Base-by-base conservation (phyloP, 2,329 filamentous ascomycete genomes). In the Amesomyces nigricolor region DNA sequence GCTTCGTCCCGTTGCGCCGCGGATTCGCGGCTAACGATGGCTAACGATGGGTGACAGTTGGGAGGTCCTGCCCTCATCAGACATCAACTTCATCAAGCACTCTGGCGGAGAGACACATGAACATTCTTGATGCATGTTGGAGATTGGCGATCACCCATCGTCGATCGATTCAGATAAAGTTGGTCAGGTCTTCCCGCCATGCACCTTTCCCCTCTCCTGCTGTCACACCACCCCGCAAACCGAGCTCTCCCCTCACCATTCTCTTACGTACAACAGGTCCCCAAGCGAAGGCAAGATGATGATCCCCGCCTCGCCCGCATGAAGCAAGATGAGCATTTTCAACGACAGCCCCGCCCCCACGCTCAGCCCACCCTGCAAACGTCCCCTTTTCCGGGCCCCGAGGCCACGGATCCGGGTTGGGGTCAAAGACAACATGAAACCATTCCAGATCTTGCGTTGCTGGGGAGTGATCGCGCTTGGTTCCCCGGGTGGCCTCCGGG, bases 321-420 rank as follows among this genome's bases (percentile, higher is more conserved):
- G 32, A 35, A 35, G 32, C 32, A 13, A 35, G 32, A 19, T 42
- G 40, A 39, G 39, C 40, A 39, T 52, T 35, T 30, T 46, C 22
- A 50, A 56, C 53, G 47, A 47, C 39, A n/a, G 32, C 57, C 52
- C 52, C 38, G 30, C 49, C 53, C 40, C 51, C 43, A 53, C 44
- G 48, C 32, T 17, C 9, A 50, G 16, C 32, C 22, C 51, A 51
- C 51, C 10, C 43, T 17, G 30, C 42, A 10, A 26, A 5, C 17
- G 11, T 22, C 5, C 11, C 16, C 19, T 45, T 40, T 19, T 42
- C 11, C 11, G 32, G 39, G 49, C 48, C 53, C 56, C 56, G 44
- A 51, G 26, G 16, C 56, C 56, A 54, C 47, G 58, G 58, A 47
- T 56, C 38, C 51, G 58, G 56, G 53, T 47, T 47, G 53, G 10